phyloP scores from a whole-genome alignment of 163 green algal species.

The Volvox carteri region DNA sequence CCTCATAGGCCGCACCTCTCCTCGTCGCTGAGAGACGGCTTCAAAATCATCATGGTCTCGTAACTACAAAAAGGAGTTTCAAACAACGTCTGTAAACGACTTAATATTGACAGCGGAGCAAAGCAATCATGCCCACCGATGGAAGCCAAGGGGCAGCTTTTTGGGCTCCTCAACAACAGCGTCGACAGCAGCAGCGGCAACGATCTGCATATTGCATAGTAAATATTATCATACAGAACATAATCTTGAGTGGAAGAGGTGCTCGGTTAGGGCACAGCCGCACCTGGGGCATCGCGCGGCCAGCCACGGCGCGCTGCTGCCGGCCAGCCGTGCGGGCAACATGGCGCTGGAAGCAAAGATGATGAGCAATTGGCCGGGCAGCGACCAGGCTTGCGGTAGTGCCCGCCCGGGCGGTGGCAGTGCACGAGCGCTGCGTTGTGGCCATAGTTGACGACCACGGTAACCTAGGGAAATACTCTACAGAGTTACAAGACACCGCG shows the following conservation, averaged over 20 bases:
- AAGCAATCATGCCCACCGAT: conserved; percentile 64
- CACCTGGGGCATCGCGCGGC: conserved; percentile 46
- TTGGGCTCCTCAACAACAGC: conserved; percentile 46
- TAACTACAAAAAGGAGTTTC: conserved; percentile 82
- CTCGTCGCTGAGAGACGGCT: conserved; percentile 85
- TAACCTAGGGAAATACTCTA: not conserved
- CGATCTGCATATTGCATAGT: not conserved
- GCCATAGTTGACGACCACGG: conserved; percentile 24
- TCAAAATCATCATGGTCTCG: conserved; percentile 94
- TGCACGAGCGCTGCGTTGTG: conserved; percentile 28
- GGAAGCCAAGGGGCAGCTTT: conserved; percentile 70
- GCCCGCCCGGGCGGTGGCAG: not conserved
- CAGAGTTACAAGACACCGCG: too few species aligned
- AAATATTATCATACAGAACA: not conserved
- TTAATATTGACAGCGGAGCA: too few species aligned
- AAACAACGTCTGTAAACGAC: too few species aligned
- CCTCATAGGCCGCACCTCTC: conserved; percentile 74
- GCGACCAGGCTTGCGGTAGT: conserved; percentile 26
- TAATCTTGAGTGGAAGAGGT: too few species aligned
- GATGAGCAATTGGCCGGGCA: conserved; percentile 35
- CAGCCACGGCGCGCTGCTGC: not conserved
- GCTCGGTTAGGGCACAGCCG: conserved; percentile 41
- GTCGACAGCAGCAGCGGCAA: conserved; percentile 32
- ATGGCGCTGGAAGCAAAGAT: conserved; percentile 48
- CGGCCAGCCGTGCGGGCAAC: not conserved